Conservation (phyloP, 108 stramenopile species). For the Cyclotella atomus region DNA sequence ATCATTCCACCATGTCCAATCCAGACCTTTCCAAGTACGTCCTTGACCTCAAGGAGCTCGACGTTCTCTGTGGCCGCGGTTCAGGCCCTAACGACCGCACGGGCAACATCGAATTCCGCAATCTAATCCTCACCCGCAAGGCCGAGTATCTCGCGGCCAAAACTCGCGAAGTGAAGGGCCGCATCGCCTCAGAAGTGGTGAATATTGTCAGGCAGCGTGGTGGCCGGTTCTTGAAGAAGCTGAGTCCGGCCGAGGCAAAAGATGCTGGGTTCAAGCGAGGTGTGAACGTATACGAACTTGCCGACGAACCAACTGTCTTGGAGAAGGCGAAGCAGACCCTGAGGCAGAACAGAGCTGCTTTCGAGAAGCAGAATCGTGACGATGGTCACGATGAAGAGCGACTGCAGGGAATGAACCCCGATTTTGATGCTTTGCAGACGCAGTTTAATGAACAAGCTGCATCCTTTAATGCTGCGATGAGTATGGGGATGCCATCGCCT, state of each 20-base stretch:
- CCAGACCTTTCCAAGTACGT: conserved; percentile 15
- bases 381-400: not conserved
- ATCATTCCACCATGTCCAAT: not conserved
- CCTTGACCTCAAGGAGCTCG: conserved; percentile 24
- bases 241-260: conserved; percentile 29
- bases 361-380: conserved; percentile 11
- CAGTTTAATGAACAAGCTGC: not conserved
- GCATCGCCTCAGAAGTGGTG: conserved; percentile 44
- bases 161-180: conserved; percentile 45
- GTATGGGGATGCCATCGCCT: not conserved
- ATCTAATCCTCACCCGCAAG: conserved; percentile 26
- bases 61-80: conserved; percentile 52
- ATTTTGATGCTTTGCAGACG: not conserved
- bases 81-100: conserved; percentile 42
- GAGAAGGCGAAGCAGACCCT: conserved; percentile 64
- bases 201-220: conserved; percentile 28
- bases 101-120: conserved; percentile 46
- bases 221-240: conserved; percentile 60
- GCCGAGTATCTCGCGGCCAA: conserved; percentile 50
- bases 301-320: conserved; percentile 46
- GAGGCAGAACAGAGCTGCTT: conserved; percentile 51
- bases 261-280: conserved; percentile 24
- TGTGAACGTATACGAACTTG: conserved; percentile 39
- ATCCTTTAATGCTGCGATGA: not conserved
- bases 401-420: not conserved